Base-by-base conservation (phyloP, 2,329 filamentous ascomycete species). In the Penicillium psychrosexuale region DNA sequence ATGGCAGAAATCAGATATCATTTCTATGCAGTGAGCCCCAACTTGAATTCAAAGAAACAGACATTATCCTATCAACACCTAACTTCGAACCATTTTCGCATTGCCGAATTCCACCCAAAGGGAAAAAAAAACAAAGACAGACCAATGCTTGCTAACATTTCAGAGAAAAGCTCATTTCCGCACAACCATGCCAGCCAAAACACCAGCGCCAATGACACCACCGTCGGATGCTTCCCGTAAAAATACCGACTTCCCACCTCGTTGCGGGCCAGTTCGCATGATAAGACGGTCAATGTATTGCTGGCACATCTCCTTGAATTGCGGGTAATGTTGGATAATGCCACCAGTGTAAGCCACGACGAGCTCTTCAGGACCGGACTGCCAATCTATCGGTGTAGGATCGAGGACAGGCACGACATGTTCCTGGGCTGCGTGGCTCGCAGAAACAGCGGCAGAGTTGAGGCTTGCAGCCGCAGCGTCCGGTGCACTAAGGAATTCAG, bases 341-440 rank as follows among this genome's bases (percentile, higher is more conserved):
- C 88, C 87, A 31, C 89, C 89, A 0, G 89, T 91, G 67, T 90
- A 92, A 1, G 89, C 89, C 22, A 92, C 87, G 1, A 90, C 85
- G 30, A 93, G 71, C 62, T 90, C 86, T 57, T 84, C 80, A 0
- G 74, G 71, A 8, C 73, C 75, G 5, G 74, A 75, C 46, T 73
- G 69, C 74, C 74, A 76, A 57, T 73, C 73, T 8, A 67, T 61
- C 17, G 71, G 67, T 1, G 66, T 64, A 12, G 67, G 68, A 8
- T 72, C 67, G 2, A 74, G 60, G 13, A 74, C 69, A 17, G 72
- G 72, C 13, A 74, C 72, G 31, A 74, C 69, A n/a, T 69, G 71
- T 1, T 67, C 66, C 19, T 63, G 62, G 13, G 51, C 33, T n/a
- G 50, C 56, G 40, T 57, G 61, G 28, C 13, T 59, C 17, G 45